Base-by-base conservation (phyloP, 768 basidiomycete genomes). In the Lentinula detonsa region DNA sequence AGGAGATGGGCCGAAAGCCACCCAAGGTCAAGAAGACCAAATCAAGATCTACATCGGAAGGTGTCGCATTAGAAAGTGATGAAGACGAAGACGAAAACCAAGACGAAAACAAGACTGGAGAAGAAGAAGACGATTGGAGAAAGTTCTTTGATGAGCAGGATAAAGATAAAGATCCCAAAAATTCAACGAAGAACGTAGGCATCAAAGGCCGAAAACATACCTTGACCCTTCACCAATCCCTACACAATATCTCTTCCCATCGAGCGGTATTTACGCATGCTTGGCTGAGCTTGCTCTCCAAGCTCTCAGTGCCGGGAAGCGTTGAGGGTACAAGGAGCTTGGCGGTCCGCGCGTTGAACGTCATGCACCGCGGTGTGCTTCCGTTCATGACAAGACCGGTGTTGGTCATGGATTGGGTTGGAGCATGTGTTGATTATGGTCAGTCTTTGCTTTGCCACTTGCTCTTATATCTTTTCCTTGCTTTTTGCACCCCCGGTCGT, bases 331-430 rank as follows among this genome's bases (percentile, higher is more conserved):
- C 64, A 10, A 79, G 75, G 55, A 69, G 68, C 1, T 67, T 85
- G 4, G 78, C 84, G 15, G 78, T 80, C 23, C 77, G 88, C 50
- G 84, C 81, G 15, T 73, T 96, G 63, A 87, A 86, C 66, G 78
- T 95, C 34, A 85, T 96, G 80, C 93, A 96, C 71, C 78, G 85
- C 11, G 85, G 87, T 5, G 88, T 95, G 11, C 73, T 96, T 70
- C 95, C 95, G 0, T 86, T 94, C 71, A 70, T 95, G 51, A 93
- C 90, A 0, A 73, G 90, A 42, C 85, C 90, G 0, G 77, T 91
- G 52, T 72, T 91, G 55, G 81, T 90, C n/a, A 93, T 94, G 89
- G 93, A 96, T 70, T 97, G 94, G 92, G 81, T 96, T 42, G 84
- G 86, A 31, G 84, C 84, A 2, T 91, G 90, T 65, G 88, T 94